A percentile compares a stretch with the other conserved stretches of the same genome.
These are phyloP conservation scores for Simplicillium aogashimaense DNA, from an alignment of 2,329 filamentous ascomycete species.

Conservation along the genomic window DNA sequence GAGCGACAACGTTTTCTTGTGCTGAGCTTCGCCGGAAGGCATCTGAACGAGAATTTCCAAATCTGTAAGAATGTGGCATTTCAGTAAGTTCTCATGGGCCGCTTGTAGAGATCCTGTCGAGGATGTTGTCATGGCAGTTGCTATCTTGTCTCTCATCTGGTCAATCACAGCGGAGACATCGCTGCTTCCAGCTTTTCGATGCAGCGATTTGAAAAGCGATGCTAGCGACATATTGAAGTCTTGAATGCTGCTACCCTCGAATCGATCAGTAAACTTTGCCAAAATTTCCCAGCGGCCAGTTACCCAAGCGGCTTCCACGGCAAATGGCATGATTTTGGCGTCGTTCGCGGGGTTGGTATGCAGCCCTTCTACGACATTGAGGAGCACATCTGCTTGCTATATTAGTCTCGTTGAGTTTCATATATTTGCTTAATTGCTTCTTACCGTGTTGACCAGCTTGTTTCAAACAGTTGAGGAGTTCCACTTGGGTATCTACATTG, in stretches of 20 bases:
- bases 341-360: slow-evolving; percentile 39
- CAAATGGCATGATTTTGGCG: slow-evolving; percentile 66
- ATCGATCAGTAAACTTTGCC: slow-evolving; percentile 51
- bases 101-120: slow-evolving; percentile 72
- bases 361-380: slow-evolving; percentile 80
- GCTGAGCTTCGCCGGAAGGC: slow-evolving; percentile 29
- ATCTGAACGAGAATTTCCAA: slow-evolving; percentile 63
- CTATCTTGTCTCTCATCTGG: slow-evolving; percentile 58
- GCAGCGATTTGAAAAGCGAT: slow-evolving; percentile 42
- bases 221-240: slow-evolving; percentile 83
- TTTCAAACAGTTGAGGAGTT: slow-evolving; percentile 78
- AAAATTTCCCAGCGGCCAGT: slow-evolving; percentile 73
- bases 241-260: slow-evolving; percentile 33
- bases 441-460: slow-evolving; percentile 92
- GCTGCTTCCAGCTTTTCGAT: slow-evolving; percentile 39
- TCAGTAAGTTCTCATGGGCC: slow-evolving; percentile 76
- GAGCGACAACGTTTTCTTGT: slow-evolving; percentile 19
- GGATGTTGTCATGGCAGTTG: slow-evolving; percentile 64
- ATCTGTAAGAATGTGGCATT: slow-evolving; percentile 80
- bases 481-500: slow-evolving; percentile 68
- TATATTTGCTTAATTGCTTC: slow-evolving; percentile 10
- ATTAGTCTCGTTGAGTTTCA: not conserved
- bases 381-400: slow-evolving; percentile 56
- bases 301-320: slow-evolving; percentile 86
- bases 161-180: slow-evolving; percentile 49